These are phyloP conservation scores for Fraxinus sp. DNA, from an alignment of 305 asterid genomes.

Conservation along the genomic window DNA sequence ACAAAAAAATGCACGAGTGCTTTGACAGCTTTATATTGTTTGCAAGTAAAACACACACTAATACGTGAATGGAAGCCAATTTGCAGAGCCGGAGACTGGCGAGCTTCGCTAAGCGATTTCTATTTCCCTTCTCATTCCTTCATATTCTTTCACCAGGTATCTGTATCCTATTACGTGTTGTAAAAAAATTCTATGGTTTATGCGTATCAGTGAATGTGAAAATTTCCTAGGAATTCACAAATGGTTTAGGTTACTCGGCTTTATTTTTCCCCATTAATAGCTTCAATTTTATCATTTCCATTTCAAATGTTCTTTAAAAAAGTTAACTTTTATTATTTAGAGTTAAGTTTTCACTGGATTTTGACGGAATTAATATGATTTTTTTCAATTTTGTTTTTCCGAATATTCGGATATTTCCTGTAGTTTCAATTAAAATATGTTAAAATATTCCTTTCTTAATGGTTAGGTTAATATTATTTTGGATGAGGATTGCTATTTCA, in stretches of 20 bases:
- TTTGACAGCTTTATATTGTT: too few relatives aligned
- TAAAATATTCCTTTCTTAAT: not conserved
- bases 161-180: too few relatives aligned
- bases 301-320: not conserved
- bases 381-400: not conserved
- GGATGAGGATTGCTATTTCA: constrained; percentile 6
- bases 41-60: not conserved
- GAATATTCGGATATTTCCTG: constrained; percentile 7
- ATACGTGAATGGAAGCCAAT: not conserved
- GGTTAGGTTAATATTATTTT: constrained; percentile 8
- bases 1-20: too few relatives aligned
- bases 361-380: not conserved
- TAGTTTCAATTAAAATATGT: not conserved
- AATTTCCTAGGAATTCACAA: too few relatives aligned
- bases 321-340: not conserved
- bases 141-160: too few relatives aligned
- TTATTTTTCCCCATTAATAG: too few relatives aligned
- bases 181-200: too few relatives aligned
- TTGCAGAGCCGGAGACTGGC: not conserved
- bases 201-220: too few relatives aligned
- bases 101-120: not conserved
- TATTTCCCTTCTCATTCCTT: too few relatives aligned
- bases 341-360: not conserved
- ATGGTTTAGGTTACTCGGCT: too few relatives aligned
- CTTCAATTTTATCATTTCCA: too few relatives aligned